Evolutionary conservation across 495 filamentous ascomycete genomes (phyloP).

Genomic region (Lepidopterella palustris): DNA sequence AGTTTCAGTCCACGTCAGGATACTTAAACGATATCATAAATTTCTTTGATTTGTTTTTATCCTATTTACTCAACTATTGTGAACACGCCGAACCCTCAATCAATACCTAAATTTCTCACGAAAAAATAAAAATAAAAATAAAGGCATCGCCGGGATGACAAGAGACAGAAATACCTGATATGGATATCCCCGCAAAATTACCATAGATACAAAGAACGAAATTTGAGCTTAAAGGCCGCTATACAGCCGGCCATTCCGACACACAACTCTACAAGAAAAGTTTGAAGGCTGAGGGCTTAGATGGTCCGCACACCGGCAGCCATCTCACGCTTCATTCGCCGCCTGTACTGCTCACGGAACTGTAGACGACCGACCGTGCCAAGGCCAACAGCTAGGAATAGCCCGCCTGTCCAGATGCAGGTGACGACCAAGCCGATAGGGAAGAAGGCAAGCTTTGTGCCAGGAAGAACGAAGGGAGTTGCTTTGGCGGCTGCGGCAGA

Average conservation of each 20-base stretch:
- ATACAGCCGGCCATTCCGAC: not conserved
- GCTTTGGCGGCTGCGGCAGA: constrained; percentile 28
- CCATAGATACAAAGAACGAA: constrained; percentile 16
- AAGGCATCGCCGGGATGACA: constrained; percentile 23
- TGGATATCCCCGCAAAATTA: constrained; percentile 11
- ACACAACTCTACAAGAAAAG: not conserved
- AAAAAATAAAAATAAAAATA: not conserved
- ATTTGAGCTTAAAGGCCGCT: not conserved
- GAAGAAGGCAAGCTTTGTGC: constrained; percentile 59
- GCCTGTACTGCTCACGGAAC: constrained; percentile 56
- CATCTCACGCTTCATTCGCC: constrained; percentile 39
- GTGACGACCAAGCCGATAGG: constrained; percentile 63
- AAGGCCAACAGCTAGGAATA: constrained; percentile 49
- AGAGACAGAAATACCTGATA: not conserved
- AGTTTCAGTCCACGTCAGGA: too few relatives aligned
- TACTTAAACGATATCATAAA: too few relatives aligned
- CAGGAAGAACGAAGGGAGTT: constrained; percentile 54
- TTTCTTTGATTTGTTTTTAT: too few relatives aligned
- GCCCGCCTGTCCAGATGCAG: constrained; percentile 52
- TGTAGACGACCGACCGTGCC: constrained; percentile 58
- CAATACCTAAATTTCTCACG: too few relatives aligned
- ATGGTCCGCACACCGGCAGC: constrained; percentile 15
- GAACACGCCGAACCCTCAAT: too few relatives aligned
- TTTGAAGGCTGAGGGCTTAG: constrained; percentile 2
- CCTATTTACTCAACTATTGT: too few relatives aligned